A percentile compares a stretch with the other conserved stretches of the same genome.
Evolutionary conservation across 768 basidiomycete species (phyloP).

Genomic region (Pleurotus djamor): DNA sequence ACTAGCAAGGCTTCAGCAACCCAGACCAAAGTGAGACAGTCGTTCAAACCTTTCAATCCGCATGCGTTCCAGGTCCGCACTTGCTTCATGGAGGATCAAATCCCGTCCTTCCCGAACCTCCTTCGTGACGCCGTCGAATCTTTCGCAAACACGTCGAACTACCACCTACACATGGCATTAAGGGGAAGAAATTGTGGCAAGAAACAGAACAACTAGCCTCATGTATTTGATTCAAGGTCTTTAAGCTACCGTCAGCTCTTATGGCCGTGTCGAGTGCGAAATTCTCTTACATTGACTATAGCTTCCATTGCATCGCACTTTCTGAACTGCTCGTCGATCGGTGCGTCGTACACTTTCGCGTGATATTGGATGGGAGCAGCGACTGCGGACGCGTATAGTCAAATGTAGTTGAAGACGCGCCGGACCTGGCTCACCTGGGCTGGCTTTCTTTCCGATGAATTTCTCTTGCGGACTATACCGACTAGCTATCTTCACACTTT

Average conservation of each 20-base stretch:
- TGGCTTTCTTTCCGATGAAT: too few species aligned
- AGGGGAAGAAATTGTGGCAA: background rate
- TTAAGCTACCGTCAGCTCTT: background rate
- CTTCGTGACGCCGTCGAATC: constrained; percentile 44
- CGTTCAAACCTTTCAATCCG: constrained; percentile 35
- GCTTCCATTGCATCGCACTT: constrained; percentile 13
- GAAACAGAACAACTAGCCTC: constrained; percentile 24
- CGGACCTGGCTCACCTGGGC: too few species aligned
- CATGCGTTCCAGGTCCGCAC: constrained; percentile 42
- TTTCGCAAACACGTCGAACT: constrained; percentile 39
- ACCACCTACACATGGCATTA: constrained; percentile 35
- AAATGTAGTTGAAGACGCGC: too few species aligned
- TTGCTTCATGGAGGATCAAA: constrained; percentile 44
- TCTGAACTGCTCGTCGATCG: background rate
- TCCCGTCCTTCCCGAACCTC: constrained; percentile 42
- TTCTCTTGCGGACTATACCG: background rate
- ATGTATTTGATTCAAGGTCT: constrained; percentile 53
- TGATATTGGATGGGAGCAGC: background rate
- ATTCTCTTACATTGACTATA: constrained; percentile 40
- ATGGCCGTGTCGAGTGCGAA: background rate
- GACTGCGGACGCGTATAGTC: too few species aligned
- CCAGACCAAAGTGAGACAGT: background rate
- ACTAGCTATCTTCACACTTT: too few species aligned
- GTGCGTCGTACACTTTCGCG: background rate
- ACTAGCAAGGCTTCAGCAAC: constrained; percentile 24